Evolutionary conservation across 2,329 filamentous ascomycete species (phyloP).

Genomic region (Geosmithia putterillii): DNA sequence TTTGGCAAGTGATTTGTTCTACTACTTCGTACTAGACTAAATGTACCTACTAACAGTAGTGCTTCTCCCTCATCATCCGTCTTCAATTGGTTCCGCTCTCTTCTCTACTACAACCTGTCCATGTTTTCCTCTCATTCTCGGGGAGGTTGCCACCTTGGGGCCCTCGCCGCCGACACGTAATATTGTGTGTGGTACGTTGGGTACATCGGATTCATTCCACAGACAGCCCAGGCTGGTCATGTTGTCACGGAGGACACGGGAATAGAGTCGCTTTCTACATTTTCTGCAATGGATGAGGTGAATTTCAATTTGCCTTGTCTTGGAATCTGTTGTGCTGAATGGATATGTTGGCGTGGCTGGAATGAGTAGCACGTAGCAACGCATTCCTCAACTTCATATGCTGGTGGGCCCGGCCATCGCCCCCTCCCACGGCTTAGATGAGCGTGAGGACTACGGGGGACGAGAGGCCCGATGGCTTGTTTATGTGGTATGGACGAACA

Average conservation of each 20-base stretch:
- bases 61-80: too few species aligned
- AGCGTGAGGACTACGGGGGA: background rate
- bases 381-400: slow-evolving; percentile 19
- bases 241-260: background rate
- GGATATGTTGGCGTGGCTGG: slow-evolving; percentile 7
- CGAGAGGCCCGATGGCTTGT: background rate
- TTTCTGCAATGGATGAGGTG: background rate
- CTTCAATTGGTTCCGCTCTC: too few species aligned
- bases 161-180: too few species aligned
- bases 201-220: too few species aligned
- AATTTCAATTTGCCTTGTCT: background rate
- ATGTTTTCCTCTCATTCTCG: background rate
- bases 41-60: too few species aligned
- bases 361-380: slow-evolving; percentile 24
- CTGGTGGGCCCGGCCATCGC: background rate
- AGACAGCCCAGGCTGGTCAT: background rate
- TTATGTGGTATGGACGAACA: slow-evolving; percentile 2
- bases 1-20: background rate
- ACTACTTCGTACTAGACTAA: too few species aligned
- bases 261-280: background rate
- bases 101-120: background rate
- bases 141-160: too few species aligned
- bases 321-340: background rate
- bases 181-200: too few species aligned
- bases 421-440: background rate